Conservation (phyloP, 139 green algal genomes). For the Coelastrella sp. region DNA sequence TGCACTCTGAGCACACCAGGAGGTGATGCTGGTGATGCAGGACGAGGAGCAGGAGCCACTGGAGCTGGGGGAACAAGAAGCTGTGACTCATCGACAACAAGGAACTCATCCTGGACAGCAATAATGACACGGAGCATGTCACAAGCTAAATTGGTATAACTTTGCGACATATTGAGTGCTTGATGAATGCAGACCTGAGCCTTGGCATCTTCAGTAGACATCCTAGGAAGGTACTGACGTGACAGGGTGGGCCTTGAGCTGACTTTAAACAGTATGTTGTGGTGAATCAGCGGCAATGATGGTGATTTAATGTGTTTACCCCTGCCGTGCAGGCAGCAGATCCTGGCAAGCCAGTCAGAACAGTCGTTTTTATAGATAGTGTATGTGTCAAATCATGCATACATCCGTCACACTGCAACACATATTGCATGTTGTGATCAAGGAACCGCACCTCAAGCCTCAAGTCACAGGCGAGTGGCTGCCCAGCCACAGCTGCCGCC, state of each 20-base stretch:
- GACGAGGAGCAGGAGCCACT: slow-evolving; percentile 23
- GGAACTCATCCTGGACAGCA: slow-evolving; percentile 53
- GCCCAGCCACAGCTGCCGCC: slow-evolving; percentile 58
- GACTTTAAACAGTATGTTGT: no score
- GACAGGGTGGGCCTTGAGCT: no score
- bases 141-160: no score
- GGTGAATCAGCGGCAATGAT: no score
- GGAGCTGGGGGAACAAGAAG: slow-evolving; percentile 46
- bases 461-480: slow-evolving; percentile 69
- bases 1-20: slow-evolving; percentile 54
- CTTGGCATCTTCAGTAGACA: neutral
- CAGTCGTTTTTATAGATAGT: no score
- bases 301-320: no score
- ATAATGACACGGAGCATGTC: neutral
- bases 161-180: no score
- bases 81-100: slow-evolving; percentile 66
- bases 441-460: slow-evolving; percentile 57
- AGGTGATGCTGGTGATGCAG: slow-evolving; percentile 30
- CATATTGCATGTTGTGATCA: no score
- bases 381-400: neutral
- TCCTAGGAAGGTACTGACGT: no score
- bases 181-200: neutral
- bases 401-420: no score
- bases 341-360: neutral
- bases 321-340: neutral